Base-by-base conservation (phyloP, 345 rosid genomes). In the Firmiana major region DNA sequence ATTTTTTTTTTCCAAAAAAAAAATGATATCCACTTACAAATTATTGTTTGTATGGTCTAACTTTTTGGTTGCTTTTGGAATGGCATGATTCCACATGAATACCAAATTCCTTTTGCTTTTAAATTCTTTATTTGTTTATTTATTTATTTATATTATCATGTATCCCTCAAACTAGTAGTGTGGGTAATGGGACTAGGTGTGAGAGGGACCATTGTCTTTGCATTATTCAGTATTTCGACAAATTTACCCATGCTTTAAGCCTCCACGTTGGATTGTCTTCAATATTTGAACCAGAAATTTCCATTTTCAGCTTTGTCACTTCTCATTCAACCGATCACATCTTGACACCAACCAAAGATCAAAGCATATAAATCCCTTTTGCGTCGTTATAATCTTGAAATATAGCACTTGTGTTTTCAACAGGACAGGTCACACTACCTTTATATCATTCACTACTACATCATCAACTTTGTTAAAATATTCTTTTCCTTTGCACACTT, bases 71-170 rank as follows among this genome's bases (percentile, higher is more conserved):
- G 10, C 3, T 3, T 40, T 45, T 21, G 11, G 19, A 53, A 3
- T 38, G 22, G 84, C 16, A 81, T 80, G 71, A 77, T 71, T 79
- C 86, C 71, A 46, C 7, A 6, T 0, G 38, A 79, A 81, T 81
- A 74, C 81, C 78, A 57, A 40, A 73, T 77, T 9, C 73, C 71
- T 11, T 38, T 45, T 0, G 3, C 1, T 22, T 73, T 5, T 21
- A 54, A 3, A 31, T 31, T 31, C 34, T 31, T 31, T 31, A 0
- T n/a, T n/a, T 31, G 3, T 31, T 31, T 31, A 31, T 31, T 31
- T 31, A 31, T 31, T 31, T 31, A 31, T 31, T 31, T 31, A 31
- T 31, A 31, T 31, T 31, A 54, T 40, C 4, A 31, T 31, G 1
- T 31, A 31, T 31, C 3, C 34, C 34, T 31, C 34, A 31, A 31